Conservation (phyloP, 441 rosid species). For the Biscutella laevigata region DNA sequence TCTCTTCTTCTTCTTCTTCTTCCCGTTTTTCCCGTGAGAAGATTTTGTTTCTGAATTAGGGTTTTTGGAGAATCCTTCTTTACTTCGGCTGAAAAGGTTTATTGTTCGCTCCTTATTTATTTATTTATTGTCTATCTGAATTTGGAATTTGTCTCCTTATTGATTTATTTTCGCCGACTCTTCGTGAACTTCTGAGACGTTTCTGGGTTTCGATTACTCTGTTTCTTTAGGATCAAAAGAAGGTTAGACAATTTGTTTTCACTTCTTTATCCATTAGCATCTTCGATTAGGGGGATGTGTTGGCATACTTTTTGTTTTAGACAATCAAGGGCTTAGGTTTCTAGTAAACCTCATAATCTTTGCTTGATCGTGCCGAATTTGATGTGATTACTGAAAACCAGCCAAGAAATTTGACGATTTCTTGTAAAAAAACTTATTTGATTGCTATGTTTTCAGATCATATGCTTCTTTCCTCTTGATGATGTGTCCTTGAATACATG, state of each 20-base stretch:
- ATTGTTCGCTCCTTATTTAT: neutral
- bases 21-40: neutral
- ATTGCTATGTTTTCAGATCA: too few relatives aligned
- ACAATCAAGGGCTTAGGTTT: neutral
- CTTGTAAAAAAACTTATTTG: too few relatives aligned
- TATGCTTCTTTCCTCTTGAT: neutral
- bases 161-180: neutral
- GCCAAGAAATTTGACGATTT: neutral
- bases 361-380: neutral
- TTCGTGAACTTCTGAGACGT: neutral
- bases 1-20: neutral
- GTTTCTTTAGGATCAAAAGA: neutral
- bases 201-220: conserved; percentile 15
- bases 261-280: too few relatives aligned
- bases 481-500: neutral
- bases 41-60: conserved; percentile 10
- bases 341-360: neutral
- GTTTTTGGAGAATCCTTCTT: conserved; percentile 16
- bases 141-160: neutral
- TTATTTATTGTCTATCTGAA: neutral
- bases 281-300: neutral
- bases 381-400: neutral
- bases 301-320: neutral
- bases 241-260: neutral
- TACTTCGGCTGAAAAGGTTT: conserved; percentile 10